These are phyloP conservation scores for Cyclospora cayetanensis DNA, from an alignment of 169 alveolate genomes.

Conservation along the genomic window DNA sequence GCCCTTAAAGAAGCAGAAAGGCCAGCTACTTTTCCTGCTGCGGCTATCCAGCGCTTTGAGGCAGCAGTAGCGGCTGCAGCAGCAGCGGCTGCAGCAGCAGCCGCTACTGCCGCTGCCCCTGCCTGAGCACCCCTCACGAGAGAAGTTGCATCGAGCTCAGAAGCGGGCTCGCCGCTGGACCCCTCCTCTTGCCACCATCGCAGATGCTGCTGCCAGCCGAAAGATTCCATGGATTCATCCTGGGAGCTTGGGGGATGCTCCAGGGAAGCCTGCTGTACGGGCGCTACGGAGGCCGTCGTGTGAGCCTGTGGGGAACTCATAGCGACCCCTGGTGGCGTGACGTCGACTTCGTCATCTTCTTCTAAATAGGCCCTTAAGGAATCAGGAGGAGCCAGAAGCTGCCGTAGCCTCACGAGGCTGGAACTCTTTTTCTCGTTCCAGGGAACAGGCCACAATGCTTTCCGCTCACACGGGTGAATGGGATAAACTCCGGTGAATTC, in stretches of 20 bases:
- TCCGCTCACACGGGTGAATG: not conserved
- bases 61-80: constrained; percentile 49
- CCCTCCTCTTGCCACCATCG: not conserved
- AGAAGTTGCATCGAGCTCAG: not conserved
- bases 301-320: not conserved
- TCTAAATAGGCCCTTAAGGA: not conserved
- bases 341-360: not conserved
- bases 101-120: constrained; percentile 25
- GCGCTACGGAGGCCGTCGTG: not conserved
- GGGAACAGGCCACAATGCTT: constrained; percentile 30
- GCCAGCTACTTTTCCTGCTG: not conserved
- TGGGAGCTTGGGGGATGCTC: not conserved
- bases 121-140: constrained; percentile 19
- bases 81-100: constrained; percentile 29
- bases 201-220: constrained; percentile 33
- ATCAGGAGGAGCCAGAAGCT: not conserved
- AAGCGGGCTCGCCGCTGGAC: not conserved
- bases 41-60: not conserved
- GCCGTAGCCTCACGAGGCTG: not conserved
- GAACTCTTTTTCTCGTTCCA: constrained; percentile 12
- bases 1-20: not conserved
- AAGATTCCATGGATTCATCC: not conserved
- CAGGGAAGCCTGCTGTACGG: not conserved
- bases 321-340: not conserved
- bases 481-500: not conserved